Percentiles rank a stretch among this genome's conserved stretches.
Conservation (phyloP, 1,139 yeast genomes). For the Hansenula lynferdii region DNA sequence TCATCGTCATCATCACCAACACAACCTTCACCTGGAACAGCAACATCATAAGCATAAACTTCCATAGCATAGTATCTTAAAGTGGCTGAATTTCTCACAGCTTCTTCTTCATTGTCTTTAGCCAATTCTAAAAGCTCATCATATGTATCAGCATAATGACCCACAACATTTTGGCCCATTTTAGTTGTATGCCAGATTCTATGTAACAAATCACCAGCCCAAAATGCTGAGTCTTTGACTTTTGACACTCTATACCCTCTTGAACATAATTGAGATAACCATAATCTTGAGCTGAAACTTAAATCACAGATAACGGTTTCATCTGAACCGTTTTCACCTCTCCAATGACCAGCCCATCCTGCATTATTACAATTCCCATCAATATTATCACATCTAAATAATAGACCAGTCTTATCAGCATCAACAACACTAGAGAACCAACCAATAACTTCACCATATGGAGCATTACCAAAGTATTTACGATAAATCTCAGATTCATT, state of each 20-base stretch:
- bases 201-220: conserved; percentile 27
- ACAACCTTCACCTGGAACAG: conserved; percentile 18
- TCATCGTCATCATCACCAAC: conserved; percentile 9
- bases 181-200: conserved; percentile 28
- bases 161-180: conserved; percentile 22
- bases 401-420: conserved; percentile 26
- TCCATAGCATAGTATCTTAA: conserved; percentile 18
- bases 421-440: conserved; percentile 25
- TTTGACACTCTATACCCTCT: conserved; percentile 20
- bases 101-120: conserved; percentile 10
- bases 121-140: conserved; percentile 25
- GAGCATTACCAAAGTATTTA: conserved; percentile 30
- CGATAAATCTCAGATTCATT: conserved; percentile 22
- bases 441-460: conserved; percentile 33
- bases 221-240: conserved; percentile 18
- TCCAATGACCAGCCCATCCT: conserved; percentile 36
- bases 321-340: conserved; percentile 28
- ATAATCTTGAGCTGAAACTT: conserved; percentile 23
- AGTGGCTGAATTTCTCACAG: conserved; percentile 17
- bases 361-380: conserved; percentile 30
- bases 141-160: conserved; percentile 25
- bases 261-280: conserved; percentile 23
- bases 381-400: conserved; percentile 33
- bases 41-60: conserved; percentile 16
- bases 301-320: conserved; percentile 31